phyloP scores from a whole-genome alignment of 805 yeast species.

The Kuraishia ogatae region DNA sequence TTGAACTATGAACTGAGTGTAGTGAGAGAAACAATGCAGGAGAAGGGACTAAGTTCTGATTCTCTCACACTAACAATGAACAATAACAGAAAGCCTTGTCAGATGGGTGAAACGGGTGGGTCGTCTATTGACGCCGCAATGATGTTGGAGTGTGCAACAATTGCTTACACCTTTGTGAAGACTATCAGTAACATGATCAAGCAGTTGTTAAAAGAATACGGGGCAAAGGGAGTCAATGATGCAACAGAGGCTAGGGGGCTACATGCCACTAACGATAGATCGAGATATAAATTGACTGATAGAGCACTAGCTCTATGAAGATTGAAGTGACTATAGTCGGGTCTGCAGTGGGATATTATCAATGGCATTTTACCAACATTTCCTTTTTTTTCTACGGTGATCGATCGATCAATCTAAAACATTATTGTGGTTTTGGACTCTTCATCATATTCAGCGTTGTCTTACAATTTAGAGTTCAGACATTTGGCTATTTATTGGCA shows the following conservation, averaged over 20 bases:
- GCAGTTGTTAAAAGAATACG: constrained; percentile 45
- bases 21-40: constrained; percentile 70
- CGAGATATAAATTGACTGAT: no score
- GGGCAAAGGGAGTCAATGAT: constrained; percentile 16
- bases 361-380: not conserved
- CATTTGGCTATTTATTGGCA: not conserved
- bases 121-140: constrained; percentile 66
- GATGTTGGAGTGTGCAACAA: constrained; percentile 58
- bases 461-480: not conserved
- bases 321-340: no score
- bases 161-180: constrained; percentile 59
- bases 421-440: not conserved
- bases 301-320: no score
- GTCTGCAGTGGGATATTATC: not conserved
- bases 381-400: not conserved
- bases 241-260: constrained; percentile 15
- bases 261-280: constrained; percentile 23
- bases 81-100: constrained; percentile 86
- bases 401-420: no score
- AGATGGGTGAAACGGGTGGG: constrained; percentile 86
- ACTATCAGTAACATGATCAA: constrained; percentile 57
- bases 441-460: not conserved
- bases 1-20: constrained; percentile 50
- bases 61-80: constrained; percentile 79
- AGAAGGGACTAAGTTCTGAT: constrained; percentile 72